These are phyloP conservation scores for Crucihimalaya himalaica DNA, from an alignment of 345 rosid species.

Conservation along the genomic window DNA sequence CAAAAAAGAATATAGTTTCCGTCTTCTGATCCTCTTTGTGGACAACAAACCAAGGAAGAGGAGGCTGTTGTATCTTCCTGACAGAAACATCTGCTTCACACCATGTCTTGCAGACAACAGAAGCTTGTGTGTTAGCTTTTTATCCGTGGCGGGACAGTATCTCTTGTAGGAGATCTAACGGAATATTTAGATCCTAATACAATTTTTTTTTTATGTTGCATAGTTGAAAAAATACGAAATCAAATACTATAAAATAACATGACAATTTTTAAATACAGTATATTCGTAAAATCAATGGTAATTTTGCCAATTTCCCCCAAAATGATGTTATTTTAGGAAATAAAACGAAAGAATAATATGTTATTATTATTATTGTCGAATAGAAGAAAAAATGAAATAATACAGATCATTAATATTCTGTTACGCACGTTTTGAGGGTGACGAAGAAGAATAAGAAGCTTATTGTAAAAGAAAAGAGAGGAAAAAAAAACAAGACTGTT, in stretches of 20 bases:
- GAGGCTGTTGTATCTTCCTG: neutral
- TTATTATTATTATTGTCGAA: neutral
- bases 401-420: slow-evolving; percentile 37
- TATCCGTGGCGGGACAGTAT: slow-evolving; percentile 1
- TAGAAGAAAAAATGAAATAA: neutral
- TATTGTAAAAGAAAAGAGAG: neutral
- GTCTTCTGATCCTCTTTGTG: neutral
- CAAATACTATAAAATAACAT: no score
- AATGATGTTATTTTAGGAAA: neutral
- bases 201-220: no score
- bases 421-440: slow-evolving; percentile 44
- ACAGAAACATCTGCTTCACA: neutral
- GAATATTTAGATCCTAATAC: neutral
- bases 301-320: neutral
- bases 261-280: neutral
- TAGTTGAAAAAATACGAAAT: no score
- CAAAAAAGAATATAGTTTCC: slow-evolving; percentile 1
- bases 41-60: neutral
- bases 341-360: neutral
- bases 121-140: slow-evolving; percentile 15
- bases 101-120: slow-evolving; percentile 14
- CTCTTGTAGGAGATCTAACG: neutral
- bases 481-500: neutral
- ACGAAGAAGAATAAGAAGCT: slow-evolving; percentile 14
- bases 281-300: no score